These are phyloP conservation scores for Tricladium varicosporioides DNA, from an alignment of 2,329 filamentous ascomycete genomes.

Conservation along the genomic window DNA sequence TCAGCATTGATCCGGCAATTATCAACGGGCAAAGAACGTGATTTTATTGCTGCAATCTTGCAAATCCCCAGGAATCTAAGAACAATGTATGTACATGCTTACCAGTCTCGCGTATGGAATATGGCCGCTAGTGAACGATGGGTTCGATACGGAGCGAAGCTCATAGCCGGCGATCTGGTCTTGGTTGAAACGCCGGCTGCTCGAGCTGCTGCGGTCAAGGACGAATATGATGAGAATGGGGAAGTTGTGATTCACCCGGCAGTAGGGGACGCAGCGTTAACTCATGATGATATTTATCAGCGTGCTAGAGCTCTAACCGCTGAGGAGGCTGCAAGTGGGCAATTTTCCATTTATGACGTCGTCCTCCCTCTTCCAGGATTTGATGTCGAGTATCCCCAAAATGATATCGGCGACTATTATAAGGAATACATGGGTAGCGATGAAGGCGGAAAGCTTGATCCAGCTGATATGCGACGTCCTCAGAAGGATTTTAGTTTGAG, in stretches of 20 bases:
- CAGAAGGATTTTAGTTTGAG: constrained; percentile 87
- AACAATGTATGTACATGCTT: constrained; percentile 95
- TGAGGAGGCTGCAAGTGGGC: constrained; percentile 74
- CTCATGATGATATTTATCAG: constrained; percentile 55
- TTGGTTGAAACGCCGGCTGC: constrained; percentile 25
- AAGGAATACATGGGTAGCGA: constrained; percentile 79
- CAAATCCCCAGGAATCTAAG: constrained; percentile 78
- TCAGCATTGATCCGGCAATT: constrained; percentile 71
- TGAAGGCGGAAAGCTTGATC: constrained; percentile 75
- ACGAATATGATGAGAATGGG: constrained; percentile 38
- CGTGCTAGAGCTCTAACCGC: constrained; percentile 72
- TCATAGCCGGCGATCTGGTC: constrained; percentile 78
- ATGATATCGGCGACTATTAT: constrained; percentile 83
- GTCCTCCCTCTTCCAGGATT: constrained; percentile 92
- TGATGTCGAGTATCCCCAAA: constrained; percentile 82
- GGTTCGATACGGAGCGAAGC: constrained; percentile 67
- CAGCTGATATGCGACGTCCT: constrained; percentile 79
- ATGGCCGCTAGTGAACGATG: constrained; percentile 77
- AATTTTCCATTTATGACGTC: constrained; percentile 80
- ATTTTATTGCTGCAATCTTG: constrained; percentile 79
- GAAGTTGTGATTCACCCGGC: constrained; percentile 51
- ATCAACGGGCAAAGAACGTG: constrained; percentile 49
- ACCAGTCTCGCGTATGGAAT: constrained; percentile 96
- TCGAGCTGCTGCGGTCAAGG: constrained; percentile 13
- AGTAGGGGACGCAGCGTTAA: constrained; percentile 52